Conservation (phyloP, 2,329 filamentous ascomycete genomes). For the Talaromyces sp. region DNA sequence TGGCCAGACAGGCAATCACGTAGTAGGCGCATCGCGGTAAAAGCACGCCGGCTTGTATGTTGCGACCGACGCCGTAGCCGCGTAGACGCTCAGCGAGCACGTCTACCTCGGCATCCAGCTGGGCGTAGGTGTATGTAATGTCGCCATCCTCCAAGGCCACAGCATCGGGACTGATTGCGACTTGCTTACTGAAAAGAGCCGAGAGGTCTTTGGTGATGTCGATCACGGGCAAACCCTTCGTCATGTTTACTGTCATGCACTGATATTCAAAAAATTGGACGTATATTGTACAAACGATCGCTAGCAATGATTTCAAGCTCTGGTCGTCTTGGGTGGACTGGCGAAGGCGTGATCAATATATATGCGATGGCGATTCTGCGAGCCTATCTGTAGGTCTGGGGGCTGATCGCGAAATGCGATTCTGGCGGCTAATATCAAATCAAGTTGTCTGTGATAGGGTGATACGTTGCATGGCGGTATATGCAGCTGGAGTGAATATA, state of each 20-base stretch:
- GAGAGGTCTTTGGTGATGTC: constrained; percentile 69
- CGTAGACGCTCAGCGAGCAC: constrained; percentile 63
- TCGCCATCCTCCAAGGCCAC: constrained; percentile 69
- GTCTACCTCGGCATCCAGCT: constrained; percentile 66
- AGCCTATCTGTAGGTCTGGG: background rate
- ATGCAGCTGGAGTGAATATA: background rate
- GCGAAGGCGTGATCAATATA: background rate
- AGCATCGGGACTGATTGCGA: constrained; percentile 62
- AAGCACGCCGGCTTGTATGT: constrained; percentile 70
- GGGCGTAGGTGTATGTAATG: constrained; percentile 64
- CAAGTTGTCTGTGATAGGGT: background rate
- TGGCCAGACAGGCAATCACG: constrained; percentile 72
- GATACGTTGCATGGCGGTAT: background rate
- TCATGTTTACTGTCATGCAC: background rate
- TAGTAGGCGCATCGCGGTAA: constrained; percentile 73
- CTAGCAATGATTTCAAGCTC: background rate
- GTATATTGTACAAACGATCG: too few relatives aligned
- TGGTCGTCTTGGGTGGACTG: background rate
- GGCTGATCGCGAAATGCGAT: constrained; percentile 11
- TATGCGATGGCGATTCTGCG: background rate
- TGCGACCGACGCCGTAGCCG: constrained; percentile 64
- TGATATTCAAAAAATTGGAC: too few relatives aligned
- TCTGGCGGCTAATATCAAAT: constrained; percentile 8
- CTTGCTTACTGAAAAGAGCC: constrained; percentile 68
- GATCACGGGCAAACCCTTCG: constrained; percentile 58